phyloP scores from a whole-genome alignment of 2,329 filamentous ascomycete genomes.

The Dactylellina haptotyla region DNA sequence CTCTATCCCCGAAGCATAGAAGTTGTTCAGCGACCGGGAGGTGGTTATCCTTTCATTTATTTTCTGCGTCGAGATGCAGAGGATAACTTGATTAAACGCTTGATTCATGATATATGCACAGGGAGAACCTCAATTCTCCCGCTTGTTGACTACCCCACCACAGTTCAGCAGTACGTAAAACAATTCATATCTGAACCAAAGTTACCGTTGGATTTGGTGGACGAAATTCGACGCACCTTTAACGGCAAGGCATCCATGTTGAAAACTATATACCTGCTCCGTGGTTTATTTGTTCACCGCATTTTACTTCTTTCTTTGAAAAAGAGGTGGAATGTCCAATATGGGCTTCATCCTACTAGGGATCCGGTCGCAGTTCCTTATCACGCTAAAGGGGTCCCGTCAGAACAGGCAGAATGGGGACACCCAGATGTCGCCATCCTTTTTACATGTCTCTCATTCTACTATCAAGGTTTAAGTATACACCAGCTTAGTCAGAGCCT shows the following conservation, averaged over 20 bases:
- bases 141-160: conserved; percentile 58
- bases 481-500: conserved; percentile 66
- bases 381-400: conserved; percentile 72
- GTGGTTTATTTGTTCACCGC: conserved; percentile 71
- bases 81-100: conserved; percentile 61
- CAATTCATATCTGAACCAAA: conserved; percentile 59
- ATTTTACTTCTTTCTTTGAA: conserved; percentile 70
- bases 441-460: conserved; percentile 74
- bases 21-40: conserved; percentile 61
- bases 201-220: conserved; percentile 52
- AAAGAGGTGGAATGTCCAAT: conserved; percentile 75
- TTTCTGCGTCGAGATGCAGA: conserved; percentile 67
- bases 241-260: conserved; percentile 57
- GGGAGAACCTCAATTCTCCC: conserved; percentile 59
- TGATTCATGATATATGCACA: conserved; percentile 63
- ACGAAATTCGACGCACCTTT: conserved; percentile 59
- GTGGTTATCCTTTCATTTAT: conserved; percentile 69
- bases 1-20: conserved; percentile 65
- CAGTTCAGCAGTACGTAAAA: conserved; percentile 58
- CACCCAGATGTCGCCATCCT: conserved; percentile 75
- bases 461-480: conserved; percentile 69
- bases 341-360: conserved; percentile 68
- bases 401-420: conserved; percentile 72
- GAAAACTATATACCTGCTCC: conserved; percentile 66
- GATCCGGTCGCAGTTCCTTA: conserved; percentile 74